Evolutionary conservation across 805 yeast genomes (phyloP), one percentile per base, ranked within the genome.

Genomic region (Torulaspora quercuum): DNA sequence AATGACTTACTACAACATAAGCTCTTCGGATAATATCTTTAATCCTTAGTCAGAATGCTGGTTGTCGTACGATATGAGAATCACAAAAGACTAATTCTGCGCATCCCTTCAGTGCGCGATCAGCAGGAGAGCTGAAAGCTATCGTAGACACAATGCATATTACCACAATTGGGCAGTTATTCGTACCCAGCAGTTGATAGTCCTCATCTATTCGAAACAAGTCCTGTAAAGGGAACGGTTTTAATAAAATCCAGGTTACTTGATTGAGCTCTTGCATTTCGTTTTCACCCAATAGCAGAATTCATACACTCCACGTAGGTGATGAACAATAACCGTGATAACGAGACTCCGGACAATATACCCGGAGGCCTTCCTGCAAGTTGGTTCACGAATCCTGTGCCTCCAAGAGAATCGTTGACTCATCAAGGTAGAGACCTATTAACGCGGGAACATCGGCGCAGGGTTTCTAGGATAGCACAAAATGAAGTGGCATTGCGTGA

Each of bases 321-420:
- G n/a, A 39, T 33, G 46, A 32, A 25, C 20, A 33, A 37, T 27
- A 29, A 32, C 25, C 35, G 33, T 25, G 40, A 32, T 13, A 36
- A 33, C 28, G 37, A 36, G 13, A 32, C 28, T 13, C 29, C 31
- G n/a, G 38, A 39, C n/a, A 33, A 42, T 17, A 12, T 34, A 16
- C 44, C 41, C 5, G 39, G 42, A 7, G 50, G 50, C 18, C 42
- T 47, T 24, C 52, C 53, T 22, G 53, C 50, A 7, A 39, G 46
- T 28, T 47, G 53, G 52, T 49, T 49, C 22, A 45, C 53, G 3
- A 37, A 35, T 22, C 29, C 42, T 12, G 36, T 37, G 7, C 52
- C 52, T 18, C 33, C 42, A 10, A 45, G 52, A 19, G 46, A 42
- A 20, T 40, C 41, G 5, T 21, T 40, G 18, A 33, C 39, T 19